Percentiles rank a stretch among this genome's conserved stretches.
phyloP scores from a whole-genome alignment of 495 filamentous ascomycete genomes.

The Penicillium crystallinum region DNA sequence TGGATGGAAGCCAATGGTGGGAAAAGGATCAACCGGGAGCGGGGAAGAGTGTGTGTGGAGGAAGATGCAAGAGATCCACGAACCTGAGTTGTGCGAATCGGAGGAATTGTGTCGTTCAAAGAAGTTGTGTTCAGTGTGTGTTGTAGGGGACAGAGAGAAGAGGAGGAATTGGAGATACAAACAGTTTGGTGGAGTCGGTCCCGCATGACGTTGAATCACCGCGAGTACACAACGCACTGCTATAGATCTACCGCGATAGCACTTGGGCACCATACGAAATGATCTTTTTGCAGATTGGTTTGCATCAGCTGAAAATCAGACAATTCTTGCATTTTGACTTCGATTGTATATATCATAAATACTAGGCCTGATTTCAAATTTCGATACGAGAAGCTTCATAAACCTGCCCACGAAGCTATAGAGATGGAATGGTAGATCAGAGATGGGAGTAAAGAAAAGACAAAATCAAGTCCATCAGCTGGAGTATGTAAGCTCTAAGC shows the following conservation, averaged over 20 bases:
- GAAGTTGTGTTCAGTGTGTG: neutral
- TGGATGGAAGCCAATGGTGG: slow-evolving; percentile 16
- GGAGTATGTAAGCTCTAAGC: too few relatives aligned
- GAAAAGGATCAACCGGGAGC: slow-evolving; percentile 15
- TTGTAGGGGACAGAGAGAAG: neutral
- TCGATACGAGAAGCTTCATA: too few relatives aligned
- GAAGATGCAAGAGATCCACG: slow-evolving; percentile 10
- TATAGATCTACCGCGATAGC: neutral
- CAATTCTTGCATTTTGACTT: too few relatives aligned
- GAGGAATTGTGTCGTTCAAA: neutral
- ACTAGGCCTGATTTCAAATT: too few relatives aligned
- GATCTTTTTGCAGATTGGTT: too few relatives aligned
- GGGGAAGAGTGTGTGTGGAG: slow-evolving; percentile 9
- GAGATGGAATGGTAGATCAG: too few relatives aligned
- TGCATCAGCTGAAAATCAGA: too few relatives aligned
- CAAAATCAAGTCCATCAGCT: too few relatives aligned
- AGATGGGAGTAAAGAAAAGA: too few relatives aligned
- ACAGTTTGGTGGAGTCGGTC: neutral
- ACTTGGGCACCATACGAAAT: too few relatives aligned
- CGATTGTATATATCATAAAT: too few relatives aligned
- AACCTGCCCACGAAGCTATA: too few relatives aligned
- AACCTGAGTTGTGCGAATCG: slow-evolving; percentile 14
- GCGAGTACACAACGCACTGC: neutral
- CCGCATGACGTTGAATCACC: neutral
- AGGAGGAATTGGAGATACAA: neutral